Evolutionary conservation across 208 protist species (phyloP), one percentile per base, ranked within the genome.

Genomic region (Trypanosoma lewisi): DNA sequence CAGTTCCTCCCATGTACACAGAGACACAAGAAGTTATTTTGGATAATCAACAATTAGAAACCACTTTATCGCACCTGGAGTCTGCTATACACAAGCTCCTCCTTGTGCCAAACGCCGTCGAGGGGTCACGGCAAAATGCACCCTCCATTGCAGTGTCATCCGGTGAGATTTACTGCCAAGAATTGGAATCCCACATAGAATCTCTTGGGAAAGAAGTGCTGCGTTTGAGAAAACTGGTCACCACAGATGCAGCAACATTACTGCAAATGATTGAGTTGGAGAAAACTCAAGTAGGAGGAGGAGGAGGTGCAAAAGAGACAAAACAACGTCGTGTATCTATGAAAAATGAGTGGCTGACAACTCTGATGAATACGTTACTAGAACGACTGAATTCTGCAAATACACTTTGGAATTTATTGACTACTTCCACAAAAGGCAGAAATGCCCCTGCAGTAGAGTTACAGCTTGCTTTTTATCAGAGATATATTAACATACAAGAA

Each of bases 121-220:
- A 50, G 12, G 11, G 34, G 7, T 47, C 39, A 6, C 55, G 50
- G 45, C 47, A 63, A 23, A 55, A 70, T 42, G 34, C 48, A 45
- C 37, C 67, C 27, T 36, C 55, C 49, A 25, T 66, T 39, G 47
- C 50, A 21, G 37, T 41, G 12, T 30, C 50, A 9, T 25, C 67
- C 14, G 25, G 49, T 19, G n/a, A 37, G 27, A 11, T 36, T 37
- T 19, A 30, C 16, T 47, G 42, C 34, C 12, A 57, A 41, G 53
- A 67, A 19, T 47, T 82, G 41, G 76, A 86, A 34, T 61, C 31
- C 41, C 59, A 82, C 23, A 63, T 70, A 45, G 68, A 82, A 42
- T 55, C 53, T 2, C 56, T 86, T 27, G 80, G 80, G 4, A 39
- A 58, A 2, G 75, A 77, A 19, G 76, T 82, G 44, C 61, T 86